These are phyloP conservation scores for Trichoderma brevicompactum DNA, from an alignment of 2,329 filamentous ascomycete genomes.

Conservation along the genomic window DNA sequence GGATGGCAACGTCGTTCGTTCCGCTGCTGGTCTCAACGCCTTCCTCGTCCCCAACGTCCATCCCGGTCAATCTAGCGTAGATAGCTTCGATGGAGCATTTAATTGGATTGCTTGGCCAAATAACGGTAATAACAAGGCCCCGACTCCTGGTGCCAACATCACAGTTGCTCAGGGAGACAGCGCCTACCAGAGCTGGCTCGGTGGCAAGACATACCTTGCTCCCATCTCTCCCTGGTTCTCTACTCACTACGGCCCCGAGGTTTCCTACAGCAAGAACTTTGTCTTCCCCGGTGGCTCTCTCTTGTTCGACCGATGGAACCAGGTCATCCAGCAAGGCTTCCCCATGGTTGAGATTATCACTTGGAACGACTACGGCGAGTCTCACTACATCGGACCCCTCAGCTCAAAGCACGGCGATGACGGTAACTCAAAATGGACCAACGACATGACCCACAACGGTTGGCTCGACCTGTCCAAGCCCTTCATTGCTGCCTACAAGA, in stretches of 20 bases:
- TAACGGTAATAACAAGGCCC: slow-evolving; percentile 55
- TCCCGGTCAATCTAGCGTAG: slow-evolving; percentile 43
- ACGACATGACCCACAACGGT: slow-evolving; percentile 55
- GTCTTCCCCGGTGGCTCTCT: slow-evolving; percentile 63
- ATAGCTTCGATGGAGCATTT: slow-evolving; percentile 52
- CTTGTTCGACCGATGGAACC: slow-evolving; percentile 62
- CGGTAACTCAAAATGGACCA: slow-evolving; percentile 54
- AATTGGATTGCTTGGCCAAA: slow-evolving; percentile 54
- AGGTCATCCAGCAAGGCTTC: slow-evolving; percentile 50
- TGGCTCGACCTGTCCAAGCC: slow-evolving; percentile 59
- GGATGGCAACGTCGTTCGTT: slow-evolving; percentile 47
- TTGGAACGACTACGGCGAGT: slow-evolving; percentile 59
- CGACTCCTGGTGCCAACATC: slow-evolving; percentile 43
- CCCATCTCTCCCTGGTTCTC: slow-evolving; percentile 52
- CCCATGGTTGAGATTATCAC: slow-evolving; percentile 54
- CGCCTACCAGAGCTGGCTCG: slow-evolving; percentile 42
- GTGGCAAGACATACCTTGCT: slow-evolving; percentile 54
- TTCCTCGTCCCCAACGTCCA: slow-evolving; percentile 58
- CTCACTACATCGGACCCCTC: slow-evolving; percentile 58
- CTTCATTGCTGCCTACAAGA: slow-evolving; percentile 58
- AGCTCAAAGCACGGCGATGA: slow-evolving; percentile 49
- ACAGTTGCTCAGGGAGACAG: slow-evolving; percentile 48
- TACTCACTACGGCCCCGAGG: slow-evolving; percentile 49
- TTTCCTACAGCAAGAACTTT: slow-evolving; percentile 50
- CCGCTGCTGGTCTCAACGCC: slow-evolving; percentile 49